Evolutionary conservation across 306 rosid species (phyloP).

Genomic region (Casuarina glauca): DNA sequence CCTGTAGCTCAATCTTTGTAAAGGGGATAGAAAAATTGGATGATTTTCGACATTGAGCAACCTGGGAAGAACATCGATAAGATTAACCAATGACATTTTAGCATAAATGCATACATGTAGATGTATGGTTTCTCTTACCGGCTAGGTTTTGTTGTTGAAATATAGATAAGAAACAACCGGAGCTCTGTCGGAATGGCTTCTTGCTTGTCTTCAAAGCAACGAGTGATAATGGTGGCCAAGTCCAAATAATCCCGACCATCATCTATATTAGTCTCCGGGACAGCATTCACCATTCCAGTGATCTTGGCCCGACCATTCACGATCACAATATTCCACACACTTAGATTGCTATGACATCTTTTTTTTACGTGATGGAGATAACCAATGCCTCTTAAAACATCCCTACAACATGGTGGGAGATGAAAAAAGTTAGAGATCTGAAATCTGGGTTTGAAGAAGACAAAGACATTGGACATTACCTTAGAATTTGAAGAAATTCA

Average conservation of each 20-base stretch:
- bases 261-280: neutral
- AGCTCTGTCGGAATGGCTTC: constrained; percentile 6
- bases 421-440: neutral
- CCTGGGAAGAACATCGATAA: neutral
- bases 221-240: neutral
- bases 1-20: constrained; percentile 4
- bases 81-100: neutral
- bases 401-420: neutral
- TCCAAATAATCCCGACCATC: neutral
- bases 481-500: constrained; percentile 5
- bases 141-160: neutral
- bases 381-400: constrained; percentile 7
- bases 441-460: neutral
- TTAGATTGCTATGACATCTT: constrained; percentile 4
- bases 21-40: constrained; percentile 7
- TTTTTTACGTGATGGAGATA: constrained; percentile 2
- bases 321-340: neutral
- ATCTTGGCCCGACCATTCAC: constrained; percentile 9
- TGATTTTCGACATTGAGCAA: constrained; percentile 7
- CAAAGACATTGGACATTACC: neutral
- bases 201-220: neutral
- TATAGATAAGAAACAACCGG: neutral
- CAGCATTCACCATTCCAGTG: neutral
- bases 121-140: neutral
- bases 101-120: too few relatives aligned